Percentiles rank a stretch among this genome's conserved stretches.
Conservation (phyloP, 495 filamentous ascomycete species). For the Penicillium cinerascens region DNA sequence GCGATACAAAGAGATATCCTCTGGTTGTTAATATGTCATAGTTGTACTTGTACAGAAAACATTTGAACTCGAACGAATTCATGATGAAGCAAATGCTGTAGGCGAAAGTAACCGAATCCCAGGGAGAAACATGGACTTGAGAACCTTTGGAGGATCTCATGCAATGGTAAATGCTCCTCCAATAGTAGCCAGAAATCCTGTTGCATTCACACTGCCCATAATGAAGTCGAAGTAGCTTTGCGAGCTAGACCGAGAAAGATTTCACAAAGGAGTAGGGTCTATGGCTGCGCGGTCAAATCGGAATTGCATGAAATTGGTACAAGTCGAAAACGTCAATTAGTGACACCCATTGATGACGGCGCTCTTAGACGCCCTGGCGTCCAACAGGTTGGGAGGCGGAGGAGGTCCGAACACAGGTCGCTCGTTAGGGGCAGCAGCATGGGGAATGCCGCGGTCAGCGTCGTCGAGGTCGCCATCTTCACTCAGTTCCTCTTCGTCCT, state of each 20-base stretch:
- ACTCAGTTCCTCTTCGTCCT: conserved; percentile 63
- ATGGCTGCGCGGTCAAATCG: background rate
- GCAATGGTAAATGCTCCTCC: background rate
- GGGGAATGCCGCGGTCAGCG: conserved; percentile 33
- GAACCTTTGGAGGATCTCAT: background rate
- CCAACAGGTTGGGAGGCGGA: conserved; percentile 49
- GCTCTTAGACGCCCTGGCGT: conserved; percentile 45
- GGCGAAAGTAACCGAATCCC: background rate
- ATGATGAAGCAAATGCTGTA: conserved; percentile 7
- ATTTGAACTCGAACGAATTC: conserved; percentile 16
- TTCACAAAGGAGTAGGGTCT: background rate
- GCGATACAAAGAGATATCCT: conserved; percentile 2
- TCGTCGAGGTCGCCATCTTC: conserved; percentile 67
- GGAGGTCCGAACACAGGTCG: conserved; percentile 54
- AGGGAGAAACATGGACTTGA: background rate
- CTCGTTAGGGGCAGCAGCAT: conserved; percentile 36
- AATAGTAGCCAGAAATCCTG: background rate
- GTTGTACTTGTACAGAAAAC: conserved; percentile 38
- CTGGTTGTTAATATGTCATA: conserved; percentile 26
- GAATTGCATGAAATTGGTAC: background rate
- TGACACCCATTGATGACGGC: conserved; percentile 48
- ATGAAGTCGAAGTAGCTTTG: background rate
- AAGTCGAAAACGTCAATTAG: conserved; percentile 17
- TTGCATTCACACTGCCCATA: background rate
- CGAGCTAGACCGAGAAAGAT: background rate